A percentile compares a stretch with the other conserved stretches of the same genome.
These are phyloP conservation scores for Salix brachista DNA, from an alignment of 345 rosid genomes.

Conservation along the genomic window DNA sequence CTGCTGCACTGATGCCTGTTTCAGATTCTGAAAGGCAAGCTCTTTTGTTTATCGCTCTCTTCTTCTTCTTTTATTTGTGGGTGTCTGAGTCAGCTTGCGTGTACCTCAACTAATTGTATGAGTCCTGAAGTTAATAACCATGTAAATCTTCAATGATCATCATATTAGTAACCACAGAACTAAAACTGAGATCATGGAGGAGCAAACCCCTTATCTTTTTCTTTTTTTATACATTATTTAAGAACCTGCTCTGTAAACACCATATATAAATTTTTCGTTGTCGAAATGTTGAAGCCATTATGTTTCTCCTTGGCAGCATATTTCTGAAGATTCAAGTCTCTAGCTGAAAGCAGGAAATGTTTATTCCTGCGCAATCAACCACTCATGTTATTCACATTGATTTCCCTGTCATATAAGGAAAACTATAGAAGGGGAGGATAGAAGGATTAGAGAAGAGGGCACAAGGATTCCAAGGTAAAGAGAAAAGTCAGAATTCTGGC, in stretches of 20 bases:
- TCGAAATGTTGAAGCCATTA: neutral
- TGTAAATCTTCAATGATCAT: too few relatives aligned
- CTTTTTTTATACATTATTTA: neutral
- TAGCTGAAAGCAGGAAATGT: neutral
- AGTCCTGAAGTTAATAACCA: too few relatives aligned
- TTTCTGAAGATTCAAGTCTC: neutral
- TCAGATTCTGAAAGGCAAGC: neutral
- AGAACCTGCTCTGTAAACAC: neutral
- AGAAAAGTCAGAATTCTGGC: neutral
- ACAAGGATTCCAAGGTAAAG: neutral
- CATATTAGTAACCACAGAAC: too few relatives aligned
- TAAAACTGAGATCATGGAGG: too few relatives aligned
- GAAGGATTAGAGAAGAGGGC: neutral
- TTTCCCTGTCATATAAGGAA: neutral
- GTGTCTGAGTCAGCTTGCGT: rapidly evolving
- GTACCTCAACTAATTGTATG: too few relatives aligned
- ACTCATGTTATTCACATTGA: neutral
- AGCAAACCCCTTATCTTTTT: too few relatives aligned
- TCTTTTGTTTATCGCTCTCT: neutral
- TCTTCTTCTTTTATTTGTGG: neutral
- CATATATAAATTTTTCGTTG: neutral
- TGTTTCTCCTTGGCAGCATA: neutral
- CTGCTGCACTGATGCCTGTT: neutral
- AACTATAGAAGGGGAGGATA: neutral
- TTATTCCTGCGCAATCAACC: neutral